A percentile compares a stretch with the other conserved stretches of the same genome.
Conservation (phyloP, 306 rosid species). For the Cucumis melo region DNA sequence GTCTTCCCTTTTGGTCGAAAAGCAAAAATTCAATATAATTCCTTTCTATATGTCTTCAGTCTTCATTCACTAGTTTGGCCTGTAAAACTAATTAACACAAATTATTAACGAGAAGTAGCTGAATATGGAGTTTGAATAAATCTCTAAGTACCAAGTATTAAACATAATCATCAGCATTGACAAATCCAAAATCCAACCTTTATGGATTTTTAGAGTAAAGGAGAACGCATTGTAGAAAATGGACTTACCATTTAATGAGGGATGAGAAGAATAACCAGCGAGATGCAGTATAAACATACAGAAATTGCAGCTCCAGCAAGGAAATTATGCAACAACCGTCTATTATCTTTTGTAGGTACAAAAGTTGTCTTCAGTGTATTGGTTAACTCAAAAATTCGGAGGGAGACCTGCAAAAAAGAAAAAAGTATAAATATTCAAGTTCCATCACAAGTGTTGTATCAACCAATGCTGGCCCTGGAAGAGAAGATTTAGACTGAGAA, state of each 20-base stretch:
- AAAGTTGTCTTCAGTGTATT: conserved; percentile 70
- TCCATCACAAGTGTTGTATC: background rate
- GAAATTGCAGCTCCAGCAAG: conserved; percentile 50
- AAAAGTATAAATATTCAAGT: conserved; percentile 3
- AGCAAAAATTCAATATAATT: background rate
- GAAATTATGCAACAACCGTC: conserved; percentile 64
- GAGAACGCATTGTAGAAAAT: background rate
- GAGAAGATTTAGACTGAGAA: background rate
- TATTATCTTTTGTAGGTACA: conserved; percentile 76
- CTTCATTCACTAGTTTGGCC: background rate
- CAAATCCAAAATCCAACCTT: background rate
- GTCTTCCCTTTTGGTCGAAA: background rate
- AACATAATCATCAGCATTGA: background rate
- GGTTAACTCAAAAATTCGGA: conserved; percentile 82
- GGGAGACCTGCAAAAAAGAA: conserved; percentile 57
- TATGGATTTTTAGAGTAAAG: background rate
- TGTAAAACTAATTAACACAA: background rate
- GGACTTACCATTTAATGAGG: conserved; percentile 50
- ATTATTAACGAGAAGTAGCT: too few relatives aligned
- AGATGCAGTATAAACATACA: conserved; percentile 40
- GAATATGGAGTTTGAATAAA: too few relatives aligned
- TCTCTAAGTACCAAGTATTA: too few relatives aligned
- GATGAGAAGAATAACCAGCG: conserved; percentile 54
- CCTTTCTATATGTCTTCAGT: background rate
- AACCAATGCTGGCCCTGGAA: background rate